Conservation (phyloP, 1,284 basidiomycete species). For the Papiliotrema fonsecae region DNA sequence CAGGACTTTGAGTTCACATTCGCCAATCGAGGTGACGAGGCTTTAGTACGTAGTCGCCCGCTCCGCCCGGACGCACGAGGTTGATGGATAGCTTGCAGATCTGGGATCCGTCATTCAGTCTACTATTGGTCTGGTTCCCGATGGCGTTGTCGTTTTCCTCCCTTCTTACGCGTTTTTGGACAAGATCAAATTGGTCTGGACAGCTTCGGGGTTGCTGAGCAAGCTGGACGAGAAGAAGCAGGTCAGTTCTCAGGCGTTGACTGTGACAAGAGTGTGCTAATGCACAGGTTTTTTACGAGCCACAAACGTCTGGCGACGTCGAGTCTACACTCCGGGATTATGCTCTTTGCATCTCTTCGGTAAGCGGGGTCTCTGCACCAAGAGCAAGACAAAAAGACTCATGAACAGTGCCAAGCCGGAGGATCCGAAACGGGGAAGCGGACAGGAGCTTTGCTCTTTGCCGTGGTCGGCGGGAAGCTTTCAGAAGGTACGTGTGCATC, state of each 20-base stretch:
- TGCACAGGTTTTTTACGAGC: conserved; percentile 78
- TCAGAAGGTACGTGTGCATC: conserved; percentile 62
- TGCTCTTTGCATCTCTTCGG: conserved; percentile 54
- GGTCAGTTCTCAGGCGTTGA: conserved; percentile 41
- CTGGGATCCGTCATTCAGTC: conserved; percentile 79
- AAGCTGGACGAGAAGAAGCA: conserved; percentile 70
- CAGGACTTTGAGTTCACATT: conserved; percentile 77
- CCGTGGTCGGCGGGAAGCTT: conserved; percentile 93
- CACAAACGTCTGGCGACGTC: conserved; percentile 68
- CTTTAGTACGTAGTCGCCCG: conserved; percentile 58
- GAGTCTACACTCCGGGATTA: conserved; percentile 75
- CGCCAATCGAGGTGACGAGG: conserved; percentile 64
- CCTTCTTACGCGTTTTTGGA: conserved; percentile 86
- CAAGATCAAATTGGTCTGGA: conserved; percentile 65
- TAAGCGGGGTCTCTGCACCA: conserved; percentile 2
- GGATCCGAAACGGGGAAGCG: conserved; percentile 9
- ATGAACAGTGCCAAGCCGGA: conserved; percentile 10
- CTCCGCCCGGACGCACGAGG: too few species aligned
- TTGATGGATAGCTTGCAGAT: conserved; percentile 74
- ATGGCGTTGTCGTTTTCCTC: conserved; percentile 88
- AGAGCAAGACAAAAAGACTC: background rate
- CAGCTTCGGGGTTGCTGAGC: conserved; percentile 55
- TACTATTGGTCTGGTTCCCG: conserved; percentile 70
- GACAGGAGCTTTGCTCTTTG: conserved; percentile 72
- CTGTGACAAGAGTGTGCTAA: background rate